Percentiles rank a stretch among this genome's conserved stretches.
These are phyloP conservation scores for Skeletonema menzelii DNA, from an alignment of 108 stramenopile species.

Conservation along the genomic window DNA sequence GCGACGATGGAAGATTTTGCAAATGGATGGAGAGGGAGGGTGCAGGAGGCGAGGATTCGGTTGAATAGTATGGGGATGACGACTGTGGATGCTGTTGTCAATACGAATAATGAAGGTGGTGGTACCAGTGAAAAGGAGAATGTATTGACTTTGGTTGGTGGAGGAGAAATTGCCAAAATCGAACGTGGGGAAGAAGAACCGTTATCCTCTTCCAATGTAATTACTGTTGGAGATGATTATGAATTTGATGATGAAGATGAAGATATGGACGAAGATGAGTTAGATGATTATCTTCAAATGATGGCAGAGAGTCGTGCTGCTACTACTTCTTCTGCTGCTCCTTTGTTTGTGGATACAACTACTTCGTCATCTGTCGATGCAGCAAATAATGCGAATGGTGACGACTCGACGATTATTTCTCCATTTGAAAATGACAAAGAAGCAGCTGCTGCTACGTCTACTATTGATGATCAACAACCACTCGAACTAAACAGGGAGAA, in stretches of 20 bases:
- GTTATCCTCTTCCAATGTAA: neutral
- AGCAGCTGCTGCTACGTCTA: slow-evolving; percentile 10
- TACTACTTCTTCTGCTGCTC: slow-evolving; percentile 7
- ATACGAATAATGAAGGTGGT: slow-evolving; percentile 22
- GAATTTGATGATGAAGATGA: slow-evolving; percentile 68
- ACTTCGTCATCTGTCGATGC: slow-evolving; percentile 1
- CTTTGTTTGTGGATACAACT: slow-evolving; percentile 44
- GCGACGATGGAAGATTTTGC: slow-evolving; percentile 82
- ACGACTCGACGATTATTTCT: slow-evolving; percentile 44
- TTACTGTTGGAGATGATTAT: slow-evolving; percentile 18
- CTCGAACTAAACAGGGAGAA: slow-evolving; percentile 80
- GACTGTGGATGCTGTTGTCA: neutral
- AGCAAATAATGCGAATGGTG: neutral
- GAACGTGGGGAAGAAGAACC: too few relatives aligned
- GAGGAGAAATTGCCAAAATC: neutral
- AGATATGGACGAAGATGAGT: slow-evolving; percentile 77
- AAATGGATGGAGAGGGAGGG: slow-evolving; percentile 61
- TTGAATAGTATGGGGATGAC: slow-evolving; percentile 9
- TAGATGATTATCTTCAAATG: slow-evolving; percentile 68
- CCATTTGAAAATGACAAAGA: slow-evolving; percentile 54
- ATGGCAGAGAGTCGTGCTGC: slow-evolving; percentile 48
- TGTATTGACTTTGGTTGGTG: slow-evolving; percentile 11
- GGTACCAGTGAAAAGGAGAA: slow-evolving; percentile 24
- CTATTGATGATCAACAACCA: slow-evolving; percentile 21
- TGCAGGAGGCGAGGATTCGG: slow-evolving; percentile 46